A percentile compares a stretch with the other conserved stretches of the same genome.
Evolutionary conservation across 441 rosid genomes (phyloP).

Genomic region (Codiaeum variegatum): DNA sequence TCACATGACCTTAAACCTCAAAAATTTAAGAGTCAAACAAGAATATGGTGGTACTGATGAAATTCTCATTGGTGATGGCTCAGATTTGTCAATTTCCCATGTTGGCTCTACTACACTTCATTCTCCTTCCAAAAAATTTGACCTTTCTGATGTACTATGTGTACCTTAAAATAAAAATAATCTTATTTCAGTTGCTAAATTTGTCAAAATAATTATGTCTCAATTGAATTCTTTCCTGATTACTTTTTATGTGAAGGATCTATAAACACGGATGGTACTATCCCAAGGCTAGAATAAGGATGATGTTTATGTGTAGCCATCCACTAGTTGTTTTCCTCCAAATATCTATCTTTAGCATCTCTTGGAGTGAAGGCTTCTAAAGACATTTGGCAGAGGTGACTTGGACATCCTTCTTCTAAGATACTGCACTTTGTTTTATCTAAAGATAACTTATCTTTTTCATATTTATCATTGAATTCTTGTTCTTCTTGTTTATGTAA

Average conservation of each 20-base stretch:
- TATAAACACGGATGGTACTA: neutral
- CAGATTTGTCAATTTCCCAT: neutral
- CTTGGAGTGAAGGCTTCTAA: neutral
- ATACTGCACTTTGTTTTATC: too few species aligned
- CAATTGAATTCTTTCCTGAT: neutral
- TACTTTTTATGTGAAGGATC: neutral
- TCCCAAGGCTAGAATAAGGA: neutral
- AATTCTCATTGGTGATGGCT: neutral
- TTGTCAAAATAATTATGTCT: neutral
- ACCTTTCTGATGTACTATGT: neutral
- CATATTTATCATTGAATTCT: too few species aligned
- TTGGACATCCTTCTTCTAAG: neutral
- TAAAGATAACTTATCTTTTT: too few species aligned
- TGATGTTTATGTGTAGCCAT: neutral
- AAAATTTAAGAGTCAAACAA: neutral
- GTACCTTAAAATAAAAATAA: neutral
- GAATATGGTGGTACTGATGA: neutral
- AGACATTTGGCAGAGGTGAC: neutral
- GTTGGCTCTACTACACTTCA: neutral
- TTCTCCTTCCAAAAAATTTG: accelerated
- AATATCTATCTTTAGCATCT: accelerated
- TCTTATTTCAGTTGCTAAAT: neutral
- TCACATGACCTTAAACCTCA: neutral
- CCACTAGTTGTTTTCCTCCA: neutral
- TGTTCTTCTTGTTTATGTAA: neutral